Base-by-base conservation (phyloP, 352 stramenopile species). In the Pythium volutum region DNA sequence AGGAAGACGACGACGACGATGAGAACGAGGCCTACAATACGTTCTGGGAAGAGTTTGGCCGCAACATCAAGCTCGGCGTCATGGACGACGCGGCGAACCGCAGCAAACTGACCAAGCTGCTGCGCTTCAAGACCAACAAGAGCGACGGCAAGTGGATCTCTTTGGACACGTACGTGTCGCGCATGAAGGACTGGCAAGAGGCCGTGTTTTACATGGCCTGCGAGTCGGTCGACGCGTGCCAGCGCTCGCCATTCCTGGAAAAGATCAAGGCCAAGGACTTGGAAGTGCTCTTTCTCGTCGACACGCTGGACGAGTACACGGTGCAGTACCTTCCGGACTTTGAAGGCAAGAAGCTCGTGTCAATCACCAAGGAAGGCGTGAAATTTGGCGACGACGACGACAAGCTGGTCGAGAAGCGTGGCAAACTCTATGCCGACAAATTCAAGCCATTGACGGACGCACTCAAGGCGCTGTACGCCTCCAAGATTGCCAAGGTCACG, bases 101-200 rank as follows among this genome's bases (percentile, higher is more conserved):
- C 46, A 69, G 67, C 53, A 98, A 98, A 75, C 78, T 99, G 34
- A 70, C 94, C 14, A 99, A 99, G 73, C 78, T 99, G 38, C 75
- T 99, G 22, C 88, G 97, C 55, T 99, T 98, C 81, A 96, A 99
- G 73, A 93, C 94, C 22, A 98, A 81, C 68, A 96, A 97, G 69
- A 96, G 86, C 38, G 71, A 89, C 25, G 81, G 89, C 70, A 95
- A 98, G 64, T 98, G 84, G 77, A 87, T 89, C 12, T 98, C 89
- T 41, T 71, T 99, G 48, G 91, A 98, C 63, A 75, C 98, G 58
- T 99, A 99, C 79, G 85, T 99, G 4, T 80, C 85, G 45, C 89
- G 92, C 65, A 99, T 99, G 97, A 98, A 98, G 70, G 96, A 98
- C 34, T 99, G 97, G 96, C 97, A 99, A 71, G 97, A 99, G 63